These are phyloP conservation scores for Aspergillus sp. DNA, from an alignment of 2,329 filamentous ascomycete genomes.

Conservation along the genomic window DNA sequence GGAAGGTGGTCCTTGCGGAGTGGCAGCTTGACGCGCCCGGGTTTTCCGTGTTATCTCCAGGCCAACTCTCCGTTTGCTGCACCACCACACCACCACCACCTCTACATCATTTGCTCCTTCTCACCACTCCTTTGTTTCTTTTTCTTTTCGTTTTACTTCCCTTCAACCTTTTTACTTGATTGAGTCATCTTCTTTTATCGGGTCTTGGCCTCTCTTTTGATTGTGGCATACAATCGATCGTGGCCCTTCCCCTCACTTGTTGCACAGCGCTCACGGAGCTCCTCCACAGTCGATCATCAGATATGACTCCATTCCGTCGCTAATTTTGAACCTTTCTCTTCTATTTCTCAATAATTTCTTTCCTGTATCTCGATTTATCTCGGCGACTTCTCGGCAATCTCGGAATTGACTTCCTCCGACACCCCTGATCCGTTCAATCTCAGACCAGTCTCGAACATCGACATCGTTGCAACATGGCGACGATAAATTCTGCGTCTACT, in stretches of 20 bases:
- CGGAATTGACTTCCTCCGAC: background rate
- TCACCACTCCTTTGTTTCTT: background rate
- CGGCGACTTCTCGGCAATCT: conserved; percentile 8
- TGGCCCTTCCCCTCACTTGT: background rate
- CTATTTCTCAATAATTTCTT: conserved; percentile 10
- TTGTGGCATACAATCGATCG: background rate
- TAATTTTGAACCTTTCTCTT: conserved; percentile 6
- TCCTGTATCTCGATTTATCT: conserved; percentile 11
- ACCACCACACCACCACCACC: background rate
- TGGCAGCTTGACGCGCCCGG: conserved; percentile 11
- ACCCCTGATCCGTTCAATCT: background rate
- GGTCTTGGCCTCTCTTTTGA: background rate
- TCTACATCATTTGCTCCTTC: background rate
- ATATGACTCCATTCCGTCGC: conserved; percentile 11
- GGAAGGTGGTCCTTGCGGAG: conserved; percentile 12
- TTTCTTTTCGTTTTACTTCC: background rate
- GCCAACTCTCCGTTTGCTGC: conserved; percentile 20
- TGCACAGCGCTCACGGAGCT: conserved; percentile 5
- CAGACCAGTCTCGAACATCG: background rate
- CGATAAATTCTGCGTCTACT: conserved; percentile 29
- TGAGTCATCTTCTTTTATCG: conserved; percentile 1
- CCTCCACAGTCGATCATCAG: conserved; percentile 8
- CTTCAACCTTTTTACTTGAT: conserved; percentile 10
- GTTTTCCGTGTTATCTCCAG: conserved; percentile 21
- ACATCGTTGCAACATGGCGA: conserved; percentile 27